Conservation (phyloP, 2,329 filamentous ascomycete species). For the Periconia sp. region DNA sequence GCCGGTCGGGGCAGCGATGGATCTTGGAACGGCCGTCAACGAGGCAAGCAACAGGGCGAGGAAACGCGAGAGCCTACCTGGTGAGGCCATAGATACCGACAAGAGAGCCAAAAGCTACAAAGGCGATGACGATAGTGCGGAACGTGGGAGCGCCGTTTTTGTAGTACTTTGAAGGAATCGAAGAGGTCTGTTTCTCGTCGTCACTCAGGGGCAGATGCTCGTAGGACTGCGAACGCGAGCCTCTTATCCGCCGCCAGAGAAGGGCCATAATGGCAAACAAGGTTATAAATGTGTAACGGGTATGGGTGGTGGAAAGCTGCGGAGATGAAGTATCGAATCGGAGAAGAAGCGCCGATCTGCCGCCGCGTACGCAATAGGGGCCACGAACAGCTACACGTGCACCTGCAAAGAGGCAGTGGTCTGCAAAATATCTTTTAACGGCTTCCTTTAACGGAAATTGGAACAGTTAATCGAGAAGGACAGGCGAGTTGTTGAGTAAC, state of each 20-base stretch:
- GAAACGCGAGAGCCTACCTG: slow-evolving; percentile 19
- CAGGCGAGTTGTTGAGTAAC: too few relatives aligned
- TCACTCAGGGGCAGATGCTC: slow-evolving; percentile 32
- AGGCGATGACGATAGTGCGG: slow-evolving; percentile 12
- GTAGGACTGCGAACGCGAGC: slow-evolving; percentile 25
- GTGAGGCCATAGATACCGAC: slow-evolving; percentile 26
- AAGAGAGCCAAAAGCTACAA: slow-evolving; percentile 20
- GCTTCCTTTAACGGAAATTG: background rate
- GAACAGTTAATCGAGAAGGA: background rate
- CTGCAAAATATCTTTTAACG: background rate
- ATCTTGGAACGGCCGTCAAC: slow-evolving; percentile 20
- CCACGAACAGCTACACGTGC: background rate
- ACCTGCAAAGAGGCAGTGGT: background rate
- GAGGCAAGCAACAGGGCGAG: slow-evolving; percentile 4
- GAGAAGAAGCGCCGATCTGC: background rate
- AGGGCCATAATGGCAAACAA: slow-evolving; percentile 20
- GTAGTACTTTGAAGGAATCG: slow-evolving; percentile 19
- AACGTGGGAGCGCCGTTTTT: slow-evolving; percentile 11
- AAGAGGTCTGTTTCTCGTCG: slow-evolving; percentile 17
- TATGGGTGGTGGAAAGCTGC: background rate
- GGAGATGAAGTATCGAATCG: background rate
- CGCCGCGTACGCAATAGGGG: background rate
- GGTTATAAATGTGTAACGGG: background rate
- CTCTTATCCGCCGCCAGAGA: slow-evolving; percentile 34
- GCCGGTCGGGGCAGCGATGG: slow-evolving; percentile 9